Percentiles rank a stretch among this genome's conserved stretches.
phyloP scores from a whole-genome alignment of 1,284 basidiomycete genomes.

The Chalciporus sp. region DNA sequence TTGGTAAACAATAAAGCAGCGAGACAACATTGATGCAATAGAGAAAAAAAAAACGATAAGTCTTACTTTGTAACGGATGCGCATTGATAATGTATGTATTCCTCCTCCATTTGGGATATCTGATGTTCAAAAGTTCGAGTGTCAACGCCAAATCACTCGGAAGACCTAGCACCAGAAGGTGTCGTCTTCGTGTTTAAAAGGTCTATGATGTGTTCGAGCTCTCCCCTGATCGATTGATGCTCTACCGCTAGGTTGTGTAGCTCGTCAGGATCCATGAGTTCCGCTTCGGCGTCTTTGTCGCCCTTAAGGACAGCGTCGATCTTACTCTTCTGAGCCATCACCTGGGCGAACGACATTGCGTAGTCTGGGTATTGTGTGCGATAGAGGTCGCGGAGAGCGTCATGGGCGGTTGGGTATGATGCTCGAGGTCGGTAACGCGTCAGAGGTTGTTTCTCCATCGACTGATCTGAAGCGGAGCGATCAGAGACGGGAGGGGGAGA shows the following conservation, averaged over 20 bases:
- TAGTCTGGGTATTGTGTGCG: constrained; percentile 52
- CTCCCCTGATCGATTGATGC: constrained; percentile 45
- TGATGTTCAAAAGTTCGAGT: background rate
- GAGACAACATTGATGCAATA: background rate
- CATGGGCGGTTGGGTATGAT: constrained; percentile 45
- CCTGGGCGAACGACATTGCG: constrained; percentile 45
- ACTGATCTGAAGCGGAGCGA: constrained; percentile 26
- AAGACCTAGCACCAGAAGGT: background rate
- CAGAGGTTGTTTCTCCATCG: constrained; percentile 23
- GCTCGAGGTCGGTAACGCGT: constrained; percentile 28
- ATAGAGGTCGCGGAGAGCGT: constrained; percentile 54
- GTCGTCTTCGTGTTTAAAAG: constrained; percentile 31
- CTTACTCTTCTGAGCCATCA: constrained; percentile 50
- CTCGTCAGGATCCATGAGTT: constrained; percentile 56
- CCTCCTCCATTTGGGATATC: no score
- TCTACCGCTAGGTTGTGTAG: constrained; percentile 45
- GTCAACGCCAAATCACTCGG: constrained; percentile 12
- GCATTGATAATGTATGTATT: no score
- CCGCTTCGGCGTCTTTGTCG: constrained; percentile 39
- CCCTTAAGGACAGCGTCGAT: constrained; percentile 41
- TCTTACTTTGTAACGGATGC: no score
- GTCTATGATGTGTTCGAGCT: constrained; percentile 49
- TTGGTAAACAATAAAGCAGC: background rate
- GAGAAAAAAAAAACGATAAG: background rate
- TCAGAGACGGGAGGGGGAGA: constrained; percentile 31